These are phyloP conservation scores for Cordyceps pruinosa DNA, from an alignment of 2,329 filamentous ascomycete species.

Conservation along the genomic window DNA sequence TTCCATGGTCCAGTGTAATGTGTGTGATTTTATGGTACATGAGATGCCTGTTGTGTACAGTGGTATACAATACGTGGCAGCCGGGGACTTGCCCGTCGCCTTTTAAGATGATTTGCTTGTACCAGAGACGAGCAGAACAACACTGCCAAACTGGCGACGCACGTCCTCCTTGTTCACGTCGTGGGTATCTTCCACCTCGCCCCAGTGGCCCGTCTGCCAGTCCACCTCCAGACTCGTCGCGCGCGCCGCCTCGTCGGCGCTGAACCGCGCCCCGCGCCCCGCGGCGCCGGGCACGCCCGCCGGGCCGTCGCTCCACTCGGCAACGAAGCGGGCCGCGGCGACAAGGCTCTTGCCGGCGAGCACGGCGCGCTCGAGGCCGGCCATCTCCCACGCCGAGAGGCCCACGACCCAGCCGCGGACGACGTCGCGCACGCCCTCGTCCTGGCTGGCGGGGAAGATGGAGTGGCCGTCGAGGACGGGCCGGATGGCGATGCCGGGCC, in stretches of 20 bases:
- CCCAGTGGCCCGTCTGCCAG: conserved; percentile 89
- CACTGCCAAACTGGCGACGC: conserved; percentile 79
- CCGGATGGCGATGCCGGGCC: conserved; percentile 72
- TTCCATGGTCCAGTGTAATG: neutral
- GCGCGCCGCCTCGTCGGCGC: conserved; percentile 70
- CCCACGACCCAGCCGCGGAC: conserved; percentile 70
- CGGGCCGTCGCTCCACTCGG: conserved; percentile 80
- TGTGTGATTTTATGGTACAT: neutral
- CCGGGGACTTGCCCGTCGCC: neutral
- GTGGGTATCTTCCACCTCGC: conserved; percentile 95
- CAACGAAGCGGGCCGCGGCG: conserved; percentile 66
- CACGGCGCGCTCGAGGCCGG: conserved; percentile 75
- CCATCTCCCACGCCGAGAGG: conserved; percentile 72
- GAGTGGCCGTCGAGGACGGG: conserved; percentile 74
- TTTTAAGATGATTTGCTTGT: conserved; percentile 24
- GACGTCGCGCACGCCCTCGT: conserved; percentile 65
- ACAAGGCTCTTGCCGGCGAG: conserved; percentile 84
- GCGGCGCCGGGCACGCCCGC: conserved; percentile 37
- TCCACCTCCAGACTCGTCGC: conserved; percentile 76
- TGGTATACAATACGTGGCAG: neutral
- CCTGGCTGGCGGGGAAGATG: conserved; percentile 70
- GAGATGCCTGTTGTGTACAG: conserved; percentile 2
- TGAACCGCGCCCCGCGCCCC: conserved; percentile 45
- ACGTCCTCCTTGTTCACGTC: conserved; percentile 93
- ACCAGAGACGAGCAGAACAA: conserved; percentile 71